Percentiles rank a stretch among this genome's conserved stretches.
Evolutionary conservation across 805 yeast species (phyloP).

Genomic region (Ogataea nonfermentans): DNA sequence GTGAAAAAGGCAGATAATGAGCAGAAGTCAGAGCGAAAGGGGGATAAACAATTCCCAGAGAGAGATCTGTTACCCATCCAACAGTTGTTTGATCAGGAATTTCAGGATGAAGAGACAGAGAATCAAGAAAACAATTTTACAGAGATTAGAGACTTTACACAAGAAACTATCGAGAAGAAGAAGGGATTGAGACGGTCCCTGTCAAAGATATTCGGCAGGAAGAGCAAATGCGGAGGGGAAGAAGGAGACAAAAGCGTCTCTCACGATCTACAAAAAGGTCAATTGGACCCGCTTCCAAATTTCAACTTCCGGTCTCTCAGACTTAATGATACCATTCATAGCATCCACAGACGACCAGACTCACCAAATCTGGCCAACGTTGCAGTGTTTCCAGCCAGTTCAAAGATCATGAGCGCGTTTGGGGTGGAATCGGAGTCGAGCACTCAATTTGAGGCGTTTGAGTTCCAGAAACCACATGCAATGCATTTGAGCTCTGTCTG

Average conservation of each 20-base stretch:
- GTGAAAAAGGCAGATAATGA: constrained; percentile 5
- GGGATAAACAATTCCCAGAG: not conserved
- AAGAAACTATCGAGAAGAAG: not conserved
- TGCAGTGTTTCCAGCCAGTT: constrained; percentile 16
- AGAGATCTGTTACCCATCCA: constrained; percentile 12
- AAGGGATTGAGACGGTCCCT: constrained; percentile 18
- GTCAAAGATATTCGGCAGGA: constrained; percentile 15
- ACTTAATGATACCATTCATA: constrained; percentile 14
- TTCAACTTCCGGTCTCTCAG: constrained; percentile 19
- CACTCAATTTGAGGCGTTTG: constrained; percentile 24
- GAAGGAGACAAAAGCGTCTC: not conserved
- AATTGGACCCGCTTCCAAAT: constrained; percentile 20
- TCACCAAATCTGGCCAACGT: constrained; percentile 18
- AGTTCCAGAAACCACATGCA: constrained; percentile 9
- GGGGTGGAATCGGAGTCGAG: constrained; percentile 15
- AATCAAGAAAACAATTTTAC: constrained; percentile 4
- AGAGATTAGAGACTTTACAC: not conserved
- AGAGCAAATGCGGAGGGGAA: constrained; percentile 2
- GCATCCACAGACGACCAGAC: constrained; percentile 13
- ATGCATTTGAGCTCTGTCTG: constrained; percentile 19
- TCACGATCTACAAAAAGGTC: not conserved
- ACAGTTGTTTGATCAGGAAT: constrained; percentile 9
- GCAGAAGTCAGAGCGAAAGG: too few species aligned
- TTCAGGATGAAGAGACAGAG: not conserved
- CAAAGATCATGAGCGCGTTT: constrained; percentile 11